Evolutionary conservation across 1,284 basidiomycete species (phyloP), one percentile per base, ranked within the genome.

Genomic region (Papiliotrema flavescens): DNA sequence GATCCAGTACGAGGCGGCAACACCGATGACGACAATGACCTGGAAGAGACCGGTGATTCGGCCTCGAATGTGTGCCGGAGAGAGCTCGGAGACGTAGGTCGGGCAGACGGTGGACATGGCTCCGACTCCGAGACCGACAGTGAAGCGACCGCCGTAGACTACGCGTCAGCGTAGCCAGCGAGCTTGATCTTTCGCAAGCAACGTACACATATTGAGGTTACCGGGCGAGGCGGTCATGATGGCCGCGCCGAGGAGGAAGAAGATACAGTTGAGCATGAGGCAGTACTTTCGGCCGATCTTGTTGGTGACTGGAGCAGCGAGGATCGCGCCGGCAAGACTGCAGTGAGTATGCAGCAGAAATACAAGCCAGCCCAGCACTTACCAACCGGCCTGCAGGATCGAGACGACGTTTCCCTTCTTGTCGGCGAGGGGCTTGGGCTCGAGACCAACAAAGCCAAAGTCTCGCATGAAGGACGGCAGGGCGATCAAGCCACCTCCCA

Each of bases 71-170:
- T 86, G 80, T 68, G 88, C 88, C 3, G 88, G 88, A 0, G 83
- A 81, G 67, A 87, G 88, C 71, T 90, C 88, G 1, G 86, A 85
- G 3, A 89, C 87, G 64, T 83, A 90, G 0, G 87, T 83, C 14
- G 88, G 88, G 5, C 83, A 80, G 6, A 84, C 72, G 5, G 79
- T 80, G 0, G 80, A 80, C 41, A 82, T 79, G 52, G 63, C 41
- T 58, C 66, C 86, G 49, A 88, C 83, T 32, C 86, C 86, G 20
- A 88, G 55, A 56, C 86, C 86, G 45, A 80, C 78, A 47, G 88
- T 77, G 48, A 89, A 84, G 47, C 88, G 83, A n/a, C 88, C 88
- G 17, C 8, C 51, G 37, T 39, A 28, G 23, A 49, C 20, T 45
- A 19, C 4, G 19, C 5, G 20, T 28, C 3, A 45, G 43, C 20